These are phyloP conservation scores for Lentinula sp. DNA, from an alignment of 768 basidiomycete genomes.

Conservation along the genomic window DNA sequence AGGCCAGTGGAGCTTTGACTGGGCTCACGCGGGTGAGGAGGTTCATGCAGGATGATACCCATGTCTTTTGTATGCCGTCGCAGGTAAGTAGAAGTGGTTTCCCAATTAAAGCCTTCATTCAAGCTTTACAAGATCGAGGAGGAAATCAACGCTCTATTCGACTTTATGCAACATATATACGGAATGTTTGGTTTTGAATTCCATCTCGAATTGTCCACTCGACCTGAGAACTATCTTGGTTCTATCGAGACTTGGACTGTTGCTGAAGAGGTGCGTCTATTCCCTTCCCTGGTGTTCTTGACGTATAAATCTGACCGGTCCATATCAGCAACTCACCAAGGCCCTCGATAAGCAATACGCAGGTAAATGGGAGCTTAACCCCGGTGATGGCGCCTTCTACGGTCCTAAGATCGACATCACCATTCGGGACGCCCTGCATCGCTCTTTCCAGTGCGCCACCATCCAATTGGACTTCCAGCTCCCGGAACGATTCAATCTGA, in stretches of 20 bases:
- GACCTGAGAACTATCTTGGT: slow-evolving; percentile 92
- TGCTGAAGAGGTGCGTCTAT: slow-evolving; percentile 65
- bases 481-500: slow-evolving; percentile 92
- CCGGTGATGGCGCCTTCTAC: slow-evolving; percentile 98
- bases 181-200: slow-evolving; percentile 94
- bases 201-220: slow-evolving; percentile 89
- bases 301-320: background rate
- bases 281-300: background rate
- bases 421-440: slow-evolving; percentile 83
- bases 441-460: slow-evolving; percentile 97
- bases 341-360: slow-evolving; percentile 84
- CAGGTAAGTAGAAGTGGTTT: slow-evolving; percentile 44
- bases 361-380: slow-evolving; percentile 88
- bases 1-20: slow-evolving; percentile 90
- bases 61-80: slow-evolving; percentile 95
- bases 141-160: slow-evolving; percentile 83
- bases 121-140: slow-evolving; percentile 57
- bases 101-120: background rate
- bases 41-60: slow-evolving; percentile 97
- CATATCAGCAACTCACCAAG: slow-evolving; percentile 66
- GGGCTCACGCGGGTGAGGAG: slow-evolving; percentile 90
- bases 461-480: slow-evolving; percentile 99
- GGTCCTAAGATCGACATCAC: slow-evolving; percentile 99
- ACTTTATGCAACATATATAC: slow-evolving; percentile 93
- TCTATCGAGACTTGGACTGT: slow-evolving; percentile 83